Evolutionary conservation across 352 stramenopile species (phyloP).

Genomic region (Bremia lactucae): DNA sequence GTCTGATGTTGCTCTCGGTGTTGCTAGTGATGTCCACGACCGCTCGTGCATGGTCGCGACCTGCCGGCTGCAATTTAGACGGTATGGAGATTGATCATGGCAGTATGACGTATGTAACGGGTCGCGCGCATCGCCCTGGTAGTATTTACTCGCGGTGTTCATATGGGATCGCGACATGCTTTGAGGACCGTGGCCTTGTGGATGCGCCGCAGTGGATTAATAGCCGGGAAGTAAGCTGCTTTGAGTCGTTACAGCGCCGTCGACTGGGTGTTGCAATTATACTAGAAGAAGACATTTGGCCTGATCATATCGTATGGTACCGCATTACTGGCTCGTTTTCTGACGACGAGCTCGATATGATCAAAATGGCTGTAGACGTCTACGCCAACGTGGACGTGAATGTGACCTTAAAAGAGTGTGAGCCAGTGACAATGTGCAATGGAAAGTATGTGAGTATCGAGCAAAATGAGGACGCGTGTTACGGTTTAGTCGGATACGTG

Average conservation of each 20-base stretch:
- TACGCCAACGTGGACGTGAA: constrained; percentile 51
- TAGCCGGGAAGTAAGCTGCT: constrained; percentile 29
- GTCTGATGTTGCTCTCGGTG: constrained; percentile 3
- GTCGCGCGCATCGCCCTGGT: constrained; percentile 28
- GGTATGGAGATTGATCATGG: constrained; percentile 32
- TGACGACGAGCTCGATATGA: constrained; percentile 30
- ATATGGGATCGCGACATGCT: constrained; percentile 35
- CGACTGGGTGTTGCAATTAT: constrained; percentile 49
- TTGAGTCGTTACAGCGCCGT: constrained; percentile 14
- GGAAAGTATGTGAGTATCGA: constrained; percentile 66
- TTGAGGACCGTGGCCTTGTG: constrained; percentile 49
- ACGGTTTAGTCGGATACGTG: constrained; percentile 65
- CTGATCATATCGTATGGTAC: constrained; percentile 58
- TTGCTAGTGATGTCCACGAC: constrained; percentile 10
- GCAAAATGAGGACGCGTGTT: constrained; percentile 58
- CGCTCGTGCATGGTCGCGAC: constrained; percentile 3
- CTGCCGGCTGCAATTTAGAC: constrained; percentile 29
- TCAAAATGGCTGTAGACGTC: constrained; percentile 41
- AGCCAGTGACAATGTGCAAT: constrained; percentile 39
- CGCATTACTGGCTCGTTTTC: constrained; percentile 46
- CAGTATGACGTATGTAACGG: constrained; percentile 41
- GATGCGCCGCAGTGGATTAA: constrained; percentile 40
- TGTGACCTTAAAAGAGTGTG: constrained; percentile 54
- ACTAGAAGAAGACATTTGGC: constrained; percentile 51
- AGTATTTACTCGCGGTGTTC: constrained; percentile 47